Base-by-base conservation (phyloP, 2,329 filamentous ascomycete species). In the Fusarium floridanum region DNA sequence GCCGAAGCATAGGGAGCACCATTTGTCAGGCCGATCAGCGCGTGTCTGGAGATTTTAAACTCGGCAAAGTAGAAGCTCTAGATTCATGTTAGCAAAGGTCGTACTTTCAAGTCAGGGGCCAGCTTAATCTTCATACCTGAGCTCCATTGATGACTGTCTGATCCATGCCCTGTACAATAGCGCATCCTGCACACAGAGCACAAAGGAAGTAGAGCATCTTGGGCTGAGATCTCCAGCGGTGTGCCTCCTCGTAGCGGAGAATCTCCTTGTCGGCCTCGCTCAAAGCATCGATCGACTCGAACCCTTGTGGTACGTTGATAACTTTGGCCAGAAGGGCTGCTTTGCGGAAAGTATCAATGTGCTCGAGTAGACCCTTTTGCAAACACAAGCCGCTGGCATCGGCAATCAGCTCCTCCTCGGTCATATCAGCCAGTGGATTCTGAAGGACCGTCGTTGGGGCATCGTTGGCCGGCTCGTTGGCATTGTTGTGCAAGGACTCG, bases 131-230 rank as follows among this genome's bases (percentile, higher is more conserved):
- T 11, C 66, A 39, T 75, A 77, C 77, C 75, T 78, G 77, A 43
- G 90, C 90, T 48, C 89, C 89, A 73, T 91, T 91, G 68, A 85
- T 84, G 59, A 89, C 90, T 3, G 90, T 91, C 80, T 91, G 88
- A 73, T 92, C 90, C 90, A 91, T 92, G 22, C 91, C 90, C 62
- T 87, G 85, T 0, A 89, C 87, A 24, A 89, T 87, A 12, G 89
- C 88, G 62, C 77, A 78, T 83, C 88, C 69, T 87, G 83, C 57
- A 76, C 88, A 90, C 50, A 88, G 81, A 14, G 85, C 82, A 69
- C 91, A 89, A 2, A 88, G 80, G 55, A 81, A 78, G 63, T 82
- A 81, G 29, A 83, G 77, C 76, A 80, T 82, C 73, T 76, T 82
- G 0, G 89, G 86, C 24, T 88, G 87, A 70, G 75, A 50, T 8